phyloP scores from a whole-genome alignment of 306 rosid genomes.

The Vigna radiata region DNA sequence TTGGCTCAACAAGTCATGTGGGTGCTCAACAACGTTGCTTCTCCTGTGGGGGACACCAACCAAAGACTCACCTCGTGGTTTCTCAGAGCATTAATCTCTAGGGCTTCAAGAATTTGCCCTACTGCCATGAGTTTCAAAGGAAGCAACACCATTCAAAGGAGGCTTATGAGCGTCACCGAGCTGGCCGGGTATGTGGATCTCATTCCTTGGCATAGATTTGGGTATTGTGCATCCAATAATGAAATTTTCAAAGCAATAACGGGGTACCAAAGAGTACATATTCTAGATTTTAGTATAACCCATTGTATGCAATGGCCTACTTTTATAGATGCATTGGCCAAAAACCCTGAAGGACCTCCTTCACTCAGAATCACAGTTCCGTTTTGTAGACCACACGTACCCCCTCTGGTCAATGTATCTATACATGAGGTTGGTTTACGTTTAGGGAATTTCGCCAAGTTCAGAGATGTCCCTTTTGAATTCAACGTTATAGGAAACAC shows the following conservation, averaged over 20 bases:
- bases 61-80: conserved; percentile 93
- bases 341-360: conserved; percentile 87
- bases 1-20: conserved; percentile 98
- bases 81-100: conserved; percentile 82
- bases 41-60: conserved; percentile 84
- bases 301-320: conserved; percentile 99
- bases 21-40: conserved; percentile 96
- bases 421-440: conserved; percentile 82
- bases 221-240: conserved; percentile 82
- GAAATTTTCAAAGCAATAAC: conserved; percentile 72
- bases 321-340: conserved; percentile 77
- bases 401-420: conserved; percentile 77
- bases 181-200: conserved; percentile 93
- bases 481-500: conserved; percentile 62
- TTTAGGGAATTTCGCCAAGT: conserved; percentile 74
- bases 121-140: conserved; percentile 59
- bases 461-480: conserved; percentile 75
- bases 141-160: conserved; percentile 52
- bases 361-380: conserved; percentile 80
- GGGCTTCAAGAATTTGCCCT: conserved; percentile 82
- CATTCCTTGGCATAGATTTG: conserved; percentile 97
- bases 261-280: conserved; percentile 71
- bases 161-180: conserved; percentile 85
- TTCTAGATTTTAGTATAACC: conserved; percentile 86
- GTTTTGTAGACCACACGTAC: conserved; percentile 70